Conservation (phyloP, 176 grass and related monocot genomes). For the Urochloa ruziziensis region DNA sequence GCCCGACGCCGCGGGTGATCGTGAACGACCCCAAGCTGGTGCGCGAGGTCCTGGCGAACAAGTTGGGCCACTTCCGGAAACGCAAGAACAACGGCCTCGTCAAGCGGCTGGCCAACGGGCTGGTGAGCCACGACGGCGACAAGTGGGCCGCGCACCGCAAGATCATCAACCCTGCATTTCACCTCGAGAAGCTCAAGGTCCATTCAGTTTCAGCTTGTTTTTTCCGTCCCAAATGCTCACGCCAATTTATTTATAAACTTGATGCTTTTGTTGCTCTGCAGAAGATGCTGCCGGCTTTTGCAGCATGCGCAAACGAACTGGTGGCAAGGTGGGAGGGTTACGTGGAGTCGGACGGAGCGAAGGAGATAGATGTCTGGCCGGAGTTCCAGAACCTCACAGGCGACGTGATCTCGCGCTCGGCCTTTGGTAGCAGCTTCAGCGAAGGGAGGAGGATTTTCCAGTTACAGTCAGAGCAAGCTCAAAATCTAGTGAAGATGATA, state of each 20-base stretch:
- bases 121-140: constrained; percentile 39
- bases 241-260: no score
- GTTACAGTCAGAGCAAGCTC: constrained; percentile 48
- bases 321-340: constrained; percentile 35
- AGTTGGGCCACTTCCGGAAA: constrained; percentile 24
- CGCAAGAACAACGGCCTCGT: neutral
- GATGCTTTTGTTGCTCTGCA: neutral
- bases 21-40: constrained; percentile 36
- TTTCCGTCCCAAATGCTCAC: neutral
- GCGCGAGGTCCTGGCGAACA: constrained; percentile 54
- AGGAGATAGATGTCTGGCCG: constrained; percentile 63
- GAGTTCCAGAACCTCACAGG: constrained; percentile 60
- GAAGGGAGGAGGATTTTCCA: constrained; percentile 61
- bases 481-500: constrained; percentile 8
- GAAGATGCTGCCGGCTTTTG: constrained; percentile 58
- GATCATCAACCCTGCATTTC: constrained; percentile 74
- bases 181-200: constrained; percentile 65
- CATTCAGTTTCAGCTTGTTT: no score
- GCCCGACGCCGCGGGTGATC: constrained; percentile 28
- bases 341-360: neutral
- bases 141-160: constrained; percentile 69
- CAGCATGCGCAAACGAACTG: constrained; percentile 28
- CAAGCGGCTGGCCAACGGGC: neutral
- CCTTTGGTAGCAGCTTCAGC: constrained; percentile 66
- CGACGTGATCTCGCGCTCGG: constrained; percentile 55